Evolutionary conservation across 2,329 filamentous ascomycete genomes (phyloP).

Genomic region (Biscogniauxia mediterranea): DNA sequence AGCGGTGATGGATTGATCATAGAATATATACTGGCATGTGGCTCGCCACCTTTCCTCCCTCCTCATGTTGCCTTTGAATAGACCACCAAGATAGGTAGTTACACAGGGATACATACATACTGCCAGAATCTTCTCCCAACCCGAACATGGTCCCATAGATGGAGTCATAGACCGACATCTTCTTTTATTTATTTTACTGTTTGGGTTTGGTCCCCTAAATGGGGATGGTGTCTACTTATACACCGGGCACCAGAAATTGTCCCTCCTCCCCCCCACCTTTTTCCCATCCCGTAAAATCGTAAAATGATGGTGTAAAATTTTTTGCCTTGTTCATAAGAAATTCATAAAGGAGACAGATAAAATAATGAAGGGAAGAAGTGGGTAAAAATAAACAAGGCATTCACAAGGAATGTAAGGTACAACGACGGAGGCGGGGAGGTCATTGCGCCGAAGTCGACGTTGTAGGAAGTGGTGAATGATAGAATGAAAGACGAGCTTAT

Average conservation of each 20-base stretch:
- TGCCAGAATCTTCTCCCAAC: background rate
- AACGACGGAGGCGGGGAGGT: background rate
- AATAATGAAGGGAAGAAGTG: conserved; percentile 11
- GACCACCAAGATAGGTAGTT: background rate
- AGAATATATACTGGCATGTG: conserved; percentile 2
- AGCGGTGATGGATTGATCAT: conserved; percentile 1
- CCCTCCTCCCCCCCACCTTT: background rate
- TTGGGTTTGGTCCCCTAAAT: background rate
- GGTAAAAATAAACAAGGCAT: conserved; percentile 2
- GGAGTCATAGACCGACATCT: background rate
- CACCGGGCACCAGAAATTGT: background rate
- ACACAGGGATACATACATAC: background rate
- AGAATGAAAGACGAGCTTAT: conserved; percentile 9
- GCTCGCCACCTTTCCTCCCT: background rate
- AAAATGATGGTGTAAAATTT: conserved; percentile 15
- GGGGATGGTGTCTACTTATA: background rate
- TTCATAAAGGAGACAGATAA: conserved; percentile 8
- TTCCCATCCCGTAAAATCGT: conserved; percentile 1
- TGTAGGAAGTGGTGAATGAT: conserved; percentile 4
- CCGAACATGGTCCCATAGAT: background rate
- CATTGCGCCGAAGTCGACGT: background rate
- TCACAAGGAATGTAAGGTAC: conserved; percentile 12
- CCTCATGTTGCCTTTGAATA: background rate
- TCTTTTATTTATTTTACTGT: background rate
- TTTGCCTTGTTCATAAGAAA: background rate